A percentile compares a stretch with the other conserved stretches of the same genome.
Conservation (phyloP, 2,329 filamentous ascomycete species). For the Metarhizium guizhouense region DNA sequence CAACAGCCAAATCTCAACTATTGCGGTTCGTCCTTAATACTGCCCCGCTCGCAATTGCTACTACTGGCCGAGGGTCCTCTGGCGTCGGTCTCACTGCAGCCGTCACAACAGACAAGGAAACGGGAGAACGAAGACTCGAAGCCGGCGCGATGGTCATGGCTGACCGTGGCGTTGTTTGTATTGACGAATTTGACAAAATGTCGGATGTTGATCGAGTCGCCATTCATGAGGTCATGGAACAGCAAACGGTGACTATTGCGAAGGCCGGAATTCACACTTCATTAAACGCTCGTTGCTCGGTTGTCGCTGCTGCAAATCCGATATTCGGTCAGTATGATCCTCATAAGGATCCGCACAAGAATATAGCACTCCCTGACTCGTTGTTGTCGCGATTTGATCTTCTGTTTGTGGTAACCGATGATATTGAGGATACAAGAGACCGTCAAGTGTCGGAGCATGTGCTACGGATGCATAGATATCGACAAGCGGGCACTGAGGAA, state of each 20-base stretch:
- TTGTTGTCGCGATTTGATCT: constrained; percentile 97
- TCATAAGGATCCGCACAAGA: constrained; percentile 97
- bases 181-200: constrained; percentile 99
- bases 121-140: constrained; percentile 86
- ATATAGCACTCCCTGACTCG: constrained; percentile 94
- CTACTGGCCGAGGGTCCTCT: constrained; percentile 91
- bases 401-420: constrained; percentile 93
- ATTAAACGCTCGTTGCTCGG: constrained; percentile 91
- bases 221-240: constrained; percentile 99
- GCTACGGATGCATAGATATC: constrained; percentile 92
- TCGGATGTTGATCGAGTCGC: constrained; percentile 95
- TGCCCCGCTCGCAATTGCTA: constrained; percentile 90
- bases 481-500: constrained; percentile 85
- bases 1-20: constrained; percentile 96
- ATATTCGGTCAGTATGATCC: constrained; percentile 98
- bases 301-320: constrained; percentile 92
- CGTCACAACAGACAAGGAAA: constrained; percentile 95
- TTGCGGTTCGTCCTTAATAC: constrained; percentile 96
- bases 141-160: constrained; percentile 98
- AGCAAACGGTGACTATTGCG: constrained; percentile 97
- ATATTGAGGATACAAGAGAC: constrained; percentile 91
- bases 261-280: constrained; percentile 98
- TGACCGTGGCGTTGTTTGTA: constrained; percentile 94
- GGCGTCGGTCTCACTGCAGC: constrained; percentile 96
- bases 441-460: constrained; percentile 93